phyloP scores from a whole-genome alignment of 2,329 filamentous ascomycete species.

The Fusarium newnesense region DNA sequence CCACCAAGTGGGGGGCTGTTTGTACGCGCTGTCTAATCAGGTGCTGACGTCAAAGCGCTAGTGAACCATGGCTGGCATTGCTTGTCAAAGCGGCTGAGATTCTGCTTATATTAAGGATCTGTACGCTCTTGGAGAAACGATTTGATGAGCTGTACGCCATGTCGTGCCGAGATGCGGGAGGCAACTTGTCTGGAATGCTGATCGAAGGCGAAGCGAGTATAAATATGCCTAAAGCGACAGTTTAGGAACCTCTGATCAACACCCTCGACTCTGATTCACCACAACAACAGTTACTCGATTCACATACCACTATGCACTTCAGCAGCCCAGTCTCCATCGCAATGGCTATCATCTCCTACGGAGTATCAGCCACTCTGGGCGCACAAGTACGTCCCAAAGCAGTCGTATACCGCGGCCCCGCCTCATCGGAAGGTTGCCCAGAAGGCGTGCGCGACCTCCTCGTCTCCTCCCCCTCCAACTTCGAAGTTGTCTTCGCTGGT shows the following conservation, averaged over 20 bases:
- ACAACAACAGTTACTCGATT: no score
- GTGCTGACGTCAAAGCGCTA: neutral
- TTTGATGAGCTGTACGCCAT: neutral
- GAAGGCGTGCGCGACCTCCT: neutral
- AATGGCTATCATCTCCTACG: neutral
- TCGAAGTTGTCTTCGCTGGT: neutral
- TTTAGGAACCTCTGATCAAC: neutral
- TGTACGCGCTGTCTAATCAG: neutral
- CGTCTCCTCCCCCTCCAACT: neutral
- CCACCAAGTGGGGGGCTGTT: neutral
- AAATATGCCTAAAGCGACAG: neutral
- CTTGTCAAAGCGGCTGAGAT: neutral
- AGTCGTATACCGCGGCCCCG: constrained; percentile 12
- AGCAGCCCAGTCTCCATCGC: neutral
- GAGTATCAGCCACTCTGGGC: neutral
- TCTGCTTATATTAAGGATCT: neutral
- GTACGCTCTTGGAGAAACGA: neutral
- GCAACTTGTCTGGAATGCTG: neutral
- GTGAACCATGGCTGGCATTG: neutral
- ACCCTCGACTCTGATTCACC: fast-evolving
- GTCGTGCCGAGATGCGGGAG: neutral
- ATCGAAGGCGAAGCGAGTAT: neutral
- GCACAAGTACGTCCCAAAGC: neutral
- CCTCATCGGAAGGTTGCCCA: constrained; percentile 1
- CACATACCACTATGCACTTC: neutral